Conservation (phyloP, 805 yeast species). For the Candida railenensis region DNA sequence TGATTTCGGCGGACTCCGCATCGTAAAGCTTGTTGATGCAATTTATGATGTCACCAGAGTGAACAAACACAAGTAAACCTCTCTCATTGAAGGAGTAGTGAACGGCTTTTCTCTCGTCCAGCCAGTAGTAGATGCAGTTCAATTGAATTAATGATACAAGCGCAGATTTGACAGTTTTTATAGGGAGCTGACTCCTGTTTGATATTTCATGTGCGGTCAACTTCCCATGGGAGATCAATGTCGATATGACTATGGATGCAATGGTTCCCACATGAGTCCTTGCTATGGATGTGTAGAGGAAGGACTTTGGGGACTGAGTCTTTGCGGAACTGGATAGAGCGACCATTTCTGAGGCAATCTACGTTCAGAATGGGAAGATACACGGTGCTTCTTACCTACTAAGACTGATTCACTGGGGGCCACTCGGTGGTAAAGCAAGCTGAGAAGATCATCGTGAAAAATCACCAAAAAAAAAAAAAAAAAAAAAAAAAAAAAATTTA, state of each 20-base stretch:
- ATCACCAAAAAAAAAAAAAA: not conserved
- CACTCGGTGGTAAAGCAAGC: no score
- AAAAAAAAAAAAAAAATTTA: not conserved
- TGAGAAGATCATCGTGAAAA: not conserved
- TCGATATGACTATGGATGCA: constrained; percentile 61
- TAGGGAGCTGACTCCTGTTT: constrained; percentile 44
- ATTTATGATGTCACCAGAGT: constrained; percentile 73
- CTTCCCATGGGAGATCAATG: constrained; percentile 68
- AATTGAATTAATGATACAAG: constrained; percentile 78
- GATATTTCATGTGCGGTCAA: constrained; percentile 55
- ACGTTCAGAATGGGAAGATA: not conserved
- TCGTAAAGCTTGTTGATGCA: constrained; percentile 48
- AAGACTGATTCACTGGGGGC: no score
- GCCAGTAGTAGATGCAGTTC: constrained; percentile 70
- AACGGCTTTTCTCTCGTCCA: constrained; percentile 28
- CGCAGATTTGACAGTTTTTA: constrained; percentile 55
- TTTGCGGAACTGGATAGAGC: not conserved
- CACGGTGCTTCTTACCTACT: no score
- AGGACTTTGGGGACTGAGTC: constrained; percentile 52
- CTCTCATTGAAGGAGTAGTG: constrained; percentile 62
- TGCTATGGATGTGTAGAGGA: constrained; percentile 52
- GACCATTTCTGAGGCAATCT: not conserved
- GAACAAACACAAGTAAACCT: constrained; percentile 63
- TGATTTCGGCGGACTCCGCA: constrained; percentile 51
- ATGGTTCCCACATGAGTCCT: constrained; percentile 66